Base-by-base conservation (phyloP, 2,329 filamentous ascomycete species). In the Colletotrichum sp. region DNA sequence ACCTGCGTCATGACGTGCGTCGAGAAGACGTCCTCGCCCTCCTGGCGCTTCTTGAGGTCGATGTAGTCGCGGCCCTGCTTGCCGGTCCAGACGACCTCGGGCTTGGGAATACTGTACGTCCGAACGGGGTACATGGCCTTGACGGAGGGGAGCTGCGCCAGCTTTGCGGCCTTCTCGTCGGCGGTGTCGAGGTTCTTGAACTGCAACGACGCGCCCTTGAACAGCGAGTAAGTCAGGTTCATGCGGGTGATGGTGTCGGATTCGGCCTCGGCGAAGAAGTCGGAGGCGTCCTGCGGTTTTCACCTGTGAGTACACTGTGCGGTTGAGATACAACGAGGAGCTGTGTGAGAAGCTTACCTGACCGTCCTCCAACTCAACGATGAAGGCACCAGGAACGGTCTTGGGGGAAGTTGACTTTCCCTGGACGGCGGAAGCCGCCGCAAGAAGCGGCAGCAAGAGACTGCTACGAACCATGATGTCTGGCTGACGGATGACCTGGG, bases 1-100 rank as follows among this genome's bases (percentile, higher is more conserved):
- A 91, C 87, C 81, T 91, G 89, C 3, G 89, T 90, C 88, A 90
- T 90, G 76, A 89, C 79, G 68, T 91, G 90, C 2, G 89, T 86
- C n/a, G 86, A 83, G 75, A 88, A 89, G 7, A 75, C 77, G 34
- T 80, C 77, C 28, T 79, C 71, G 27, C 70, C 70, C 16, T 77
- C 55, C 73, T 84, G 81, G 7, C 84, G 83, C 79, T 81, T 84
- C 27, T 80, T 74, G n/a, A 81, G 76, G 16, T 79, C 72, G n/a
- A 78, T 75, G 60, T 78, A 80, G 52, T 80, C 78, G 61, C 77
- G 75, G 70, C 81, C 78, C 13, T 78, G 78, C 71, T 81, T 80
- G 30, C 87, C 88, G 25, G 85, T 83, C 85, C 87, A 87, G 75
- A 87, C 82, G 36, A 90, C 79, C 66, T 86, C 84, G 76, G 87